phyloP scores from a whole-genome alignment of 768 basidiomycete species.

The Xerocomellus amylosporus region DNA sequence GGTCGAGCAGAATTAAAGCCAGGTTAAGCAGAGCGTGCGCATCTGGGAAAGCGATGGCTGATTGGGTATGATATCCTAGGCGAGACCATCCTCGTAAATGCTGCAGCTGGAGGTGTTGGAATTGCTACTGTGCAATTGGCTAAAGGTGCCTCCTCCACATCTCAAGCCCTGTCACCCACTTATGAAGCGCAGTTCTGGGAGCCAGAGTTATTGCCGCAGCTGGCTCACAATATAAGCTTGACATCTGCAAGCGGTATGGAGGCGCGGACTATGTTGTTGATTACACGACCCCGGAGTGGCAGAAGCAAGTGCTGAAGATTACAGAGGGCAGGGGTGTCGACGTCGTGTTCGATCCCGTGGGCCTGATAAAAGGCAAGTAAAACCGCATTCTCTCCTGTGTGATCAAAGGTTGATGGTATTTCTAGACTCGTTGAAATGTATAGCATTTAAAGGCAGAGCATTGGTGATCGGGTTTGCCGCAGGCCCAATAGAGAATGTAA shows the following conservation, averaged over 20 bases:
- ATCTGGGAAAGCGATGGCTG: slow-evolving; percentile 3
- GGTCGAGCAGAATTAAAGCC: slow-evolving; percentile 77
- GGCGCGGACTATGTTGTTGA: slow-evolving; percentile 83
- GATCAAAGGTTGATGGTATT: neutral
- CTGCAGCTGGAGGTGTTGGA: slow-evolving; percentile 95
- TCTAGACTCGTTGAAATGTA: slow-evolving; percentile 83
- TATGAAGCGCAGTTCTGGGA: slow-evolving; percentile 59
- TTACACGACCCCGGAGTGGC: slow-evolving; percentile 80
- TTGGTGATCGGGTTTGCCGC: slow-evolving; percentile 77
- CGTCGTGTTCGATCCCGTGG: slow-evolving; percentile 85
- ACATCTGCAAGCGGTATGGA: slow-evolving; percentile 69
- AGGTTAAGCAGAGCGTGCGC: slow-evolving; percentile 42
- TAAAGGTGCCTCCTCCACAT: slow-evolving; percentile 54
- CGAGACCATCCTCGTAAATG: slow-evolving; percentile 91
- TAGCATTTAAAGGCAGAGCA: slow-evolving; percentile 90
- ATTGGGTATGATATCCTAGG: slow-evolving; percentile 39
- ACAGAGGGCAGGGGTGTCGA: slow-evolving; percentile 85
- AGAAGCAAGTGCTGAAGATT: slow-evolving; percentile 81
- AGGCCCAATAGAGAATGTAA: slow-evolving; percentile 25
- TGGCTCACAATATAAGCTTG: slow-evolving; percentile 73
- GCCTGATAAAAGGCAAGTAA: slow-evolving; percentile 60
- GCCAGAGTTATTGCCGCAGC: slow-evolving; percentile 95
- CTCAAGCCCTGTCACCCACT: neutral
- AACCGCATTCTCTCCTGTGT: neutral
- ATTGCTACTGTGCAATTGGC: slow-evolving; percentile 90